These are phyloP conservation scores for Dichotomocladium elegans DNA, from an alignment of 371 early-diverging fungal species.

Conservation along the genomic window DNA sequence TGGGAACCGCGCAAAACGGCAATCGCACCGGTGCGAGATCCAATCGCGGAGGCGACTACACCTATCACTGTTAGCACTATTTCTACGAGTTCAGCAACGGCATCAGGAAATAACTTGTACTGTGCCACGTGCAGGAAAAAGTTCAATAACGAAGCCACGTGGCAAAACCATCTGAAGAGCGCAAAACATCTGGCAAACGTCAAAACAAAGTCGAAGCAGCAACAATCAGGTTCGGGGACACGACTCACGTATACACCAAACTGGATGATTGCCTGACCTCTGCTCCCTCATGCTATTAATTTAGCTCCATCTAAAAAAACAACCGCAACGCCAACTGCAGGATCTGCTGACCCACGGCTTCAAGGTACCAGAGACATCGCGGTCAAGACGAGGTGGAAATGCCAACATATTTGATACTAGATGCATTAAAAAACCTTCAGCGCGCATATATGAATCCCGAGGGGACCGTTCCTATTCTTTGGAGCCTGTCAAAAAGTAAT, in stretches of 20 bases:
- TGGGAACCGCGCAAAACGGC: not conserved
- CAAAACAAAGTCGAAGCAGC: constrained; percentile 18
- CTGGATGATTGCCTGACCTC: no score
- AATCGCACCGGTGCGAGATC: constrained; percentile 2
- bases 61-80: not conserved
- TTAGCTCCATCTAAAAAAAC: no score
- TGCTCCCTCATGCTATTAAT: no score
- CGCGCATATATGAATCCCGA: constrained; percentile 8
- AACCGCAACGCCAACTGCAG: no score
- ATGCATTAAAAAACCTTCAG: not conserved
- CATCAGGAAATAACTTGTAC: constrained; percentile 33
- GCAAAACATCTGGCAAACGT: constrained; percentile 41
- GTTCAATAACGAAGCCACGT: constrained; percentile 35
- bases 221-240: no score
- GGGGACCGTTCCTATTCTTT: constrained; percentile 9
- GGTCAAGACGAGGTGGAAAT: no score
- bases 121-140: constrained; percentile 43
- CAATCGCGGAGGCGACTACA: not conserved
- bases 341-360: no score
- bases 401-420: not conserved
- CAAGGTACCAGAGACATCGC: no score
- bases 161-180: constrained; percentile 37
- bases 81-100: no score
- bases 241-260: no score
- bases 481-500: constrained; percentile 20